Conservation (phyloP, 1,284 basidiomycete species). For the Ustilago trichophora region DNA sequence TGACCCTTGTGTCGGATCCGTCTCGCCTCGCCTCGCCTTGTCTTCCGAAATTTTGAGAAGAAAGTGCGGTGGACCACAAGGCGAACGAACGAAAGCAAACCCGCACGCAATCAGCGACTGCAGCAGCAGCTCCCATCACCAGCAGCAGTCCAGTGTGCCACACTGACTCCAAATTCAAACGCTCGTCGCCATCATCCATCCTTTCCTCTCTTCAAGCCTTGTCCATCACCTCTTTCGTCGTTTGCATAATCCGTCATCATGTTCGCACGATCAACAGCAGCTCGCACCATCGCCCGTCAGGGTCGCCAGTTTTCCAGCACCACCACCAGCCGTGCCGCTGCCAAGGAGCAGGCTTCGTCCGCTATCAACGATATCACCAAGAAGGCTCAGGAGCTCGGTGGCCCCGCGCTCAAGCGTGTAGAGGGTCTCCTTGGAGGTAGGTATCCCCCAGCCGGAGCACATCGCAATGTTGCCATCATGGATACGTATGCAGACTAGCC, state of each 20-base stretch:
- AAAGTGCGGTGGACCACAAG: too few relatives aligned
- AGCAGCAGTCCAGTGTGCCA: too few relatives aligned
- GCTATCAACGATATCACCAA: conserved; percentile 39
- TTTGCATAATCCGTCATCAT: conserved; percentile 8
- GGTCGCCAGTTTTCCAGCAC: conserved; percentile 25
- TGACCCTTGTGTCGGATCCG: conserved; percentile 39
- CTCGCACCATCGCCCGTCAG: conserved; percentile 28
- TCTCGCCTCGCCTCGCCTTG: too few relatives aligned
- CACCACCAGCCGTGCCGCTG: conserved; percentile 7
- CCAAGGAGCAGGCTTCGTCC: conserved; percentile 30
- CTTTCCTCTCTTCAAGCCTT: neutral
- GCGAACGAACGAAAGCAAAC: too few relatives aligned
- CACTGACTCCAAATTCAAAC: too few relatives aligned
- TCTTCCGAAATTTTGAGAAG: conserved; percentile 25
- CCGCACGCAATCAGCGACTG: too few relatives aligned
- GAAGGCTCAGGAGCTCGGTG: conserved; percentile 56
- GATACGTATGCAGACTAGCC: too few relatives aligned
- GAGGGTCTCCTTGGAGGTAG: conserved; percentile 56
- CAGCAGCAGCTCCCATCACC: too few relatives aligned
- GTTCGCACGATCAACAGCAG: conserved; percentile 35
- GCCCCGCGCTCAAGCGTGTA: conserved; percentile 53
- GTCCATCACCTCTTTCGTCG: too few relatives aligned
- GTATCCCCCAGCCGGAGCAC: conserved; percentile 5
- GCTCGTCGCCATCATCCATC: neutral
- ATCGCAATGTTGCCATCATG: too few relatives aligned